Conservation (phyloP, 2,329 filamentous ascomycete species). For the Diaporthe sp. region DNA sequence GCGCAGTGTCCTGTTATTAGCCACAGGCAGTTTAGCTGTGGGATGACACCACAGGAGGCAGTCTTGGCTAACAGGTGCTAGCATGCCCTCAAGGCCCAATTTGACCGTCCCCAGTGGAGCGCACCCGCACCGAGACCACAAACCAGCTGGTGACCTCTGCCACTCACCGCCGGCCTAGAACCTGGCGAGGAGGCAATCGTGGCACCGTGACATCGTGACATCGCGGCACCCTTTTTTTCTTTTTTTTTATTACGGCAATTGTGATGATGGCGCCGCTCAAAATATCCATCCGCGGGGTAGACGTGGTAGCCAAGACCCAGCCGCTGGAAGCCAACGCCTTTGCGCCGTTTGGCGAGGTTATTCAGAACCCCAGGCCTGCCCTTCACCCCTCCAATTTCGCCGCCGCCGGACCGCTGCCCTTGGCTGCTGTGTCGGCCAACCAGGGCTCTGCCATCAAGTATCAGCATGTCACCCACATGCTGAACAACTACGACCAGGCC, state of each 20-base stretch:
- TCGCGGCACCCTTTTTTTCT: neutral
- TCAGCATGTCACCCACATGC: conserved; percentile 78
- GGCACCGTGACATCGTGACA: conserved; percentile 1
- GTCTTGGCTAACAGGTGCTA: neutral
- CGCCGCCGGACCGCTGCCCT: conserved; percentile 45
- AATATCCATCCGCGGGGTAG: conserved; percentile 56
- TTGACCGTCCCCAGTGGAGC: neutral
- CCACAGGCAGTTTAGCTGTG: neutral
- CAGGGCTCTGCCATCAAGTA: conserved; percentile 92
- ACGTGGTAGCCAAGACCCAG: conserved; percentile 65
- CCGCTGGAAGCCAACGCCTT: conserved; percentile 79
- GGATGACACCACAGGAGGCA: too few species aligned
- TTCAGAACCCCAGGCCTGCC: conserved; percentile 76
- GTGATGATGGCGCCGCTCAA: conserved; percentile 34
- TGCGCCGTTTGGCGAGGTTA: conserved; percentile 83
- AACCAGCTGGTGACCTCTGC: conserved; percentile 1
- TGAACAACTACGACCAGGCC: conserved; percentile 75
- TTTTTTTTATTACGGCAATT: neutral
- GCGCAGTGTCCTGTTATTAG: neutral
- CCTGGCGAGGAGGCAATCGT: neutral
- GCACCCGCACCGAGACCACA: neutral
- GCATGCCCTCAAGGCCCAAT: neutral
- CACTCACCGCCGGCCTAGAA: conserved; percentile 5
- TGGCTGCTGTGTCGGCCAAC: conserved; percentile 73
- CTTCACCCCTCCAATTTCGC: conserved; percentile 58